Base-by-base conservation (phyloP, 768 basidiomycete genomes). In the Termitomyces sp. region DNA sequence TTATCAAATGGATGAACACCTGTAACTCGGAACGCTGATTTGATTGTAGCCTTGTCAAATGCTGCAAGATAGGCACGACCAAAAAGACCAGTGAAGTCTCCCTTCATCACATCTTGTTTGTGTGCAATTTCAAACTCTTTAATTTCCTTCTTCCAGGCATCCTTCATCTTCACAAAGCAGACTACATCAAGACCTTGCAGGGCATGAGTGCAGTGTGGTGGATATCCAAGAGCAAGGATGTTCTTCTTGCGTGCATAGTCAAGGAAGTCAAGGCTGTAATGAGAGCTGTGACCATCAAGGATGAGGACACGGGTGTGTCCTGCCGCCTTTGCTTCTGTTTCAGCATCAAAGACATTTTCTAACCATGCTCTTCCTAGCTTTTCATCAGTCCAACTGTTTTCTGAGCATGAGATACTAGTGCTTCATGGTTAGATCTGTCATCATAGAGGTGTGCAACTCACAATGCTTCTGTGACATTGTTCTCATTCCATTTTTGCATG, bases 111-210 rank as follows among this genome's bases (percentile, higher is more conserved):
- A 24, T 54, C 58, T 20, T 56, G 36, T 10, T 57, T 40, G 36
- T 60, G 60, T 18, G 28, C 22, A 7, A 63, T 49, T 52, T 75
- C 65, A 49, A 70, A 74, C 14, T 30, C 28, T 26, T 40, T 20
- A 5, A 8, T 63, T 20, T 16, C 71, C 63, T 52, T 63, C 68
- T 36, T 64, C 13, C 20, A 57, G n/a, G 24, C 40, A 13, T 57
- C 43, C 60, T 79, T 79, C 70, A 79, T 70, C 50, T 47, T 65
- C 26, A 67, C 71, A 62, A 79, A 79, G 58, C 73, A 75, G 0
- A 74, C 72, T 16, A 79, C 74, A 63, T 79, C 75, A 28, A 79
- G 73, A 9, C 76, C 74, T 62, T 79, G 76, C 3, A 76, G 64
- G 1, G 68, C 68, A 65, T 79, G 73, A 0, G 71, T 77, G 55